Base-by-base conservation (phyloP, 805 yeast genomes). In the Cephaloascus fragrans region DNA sequence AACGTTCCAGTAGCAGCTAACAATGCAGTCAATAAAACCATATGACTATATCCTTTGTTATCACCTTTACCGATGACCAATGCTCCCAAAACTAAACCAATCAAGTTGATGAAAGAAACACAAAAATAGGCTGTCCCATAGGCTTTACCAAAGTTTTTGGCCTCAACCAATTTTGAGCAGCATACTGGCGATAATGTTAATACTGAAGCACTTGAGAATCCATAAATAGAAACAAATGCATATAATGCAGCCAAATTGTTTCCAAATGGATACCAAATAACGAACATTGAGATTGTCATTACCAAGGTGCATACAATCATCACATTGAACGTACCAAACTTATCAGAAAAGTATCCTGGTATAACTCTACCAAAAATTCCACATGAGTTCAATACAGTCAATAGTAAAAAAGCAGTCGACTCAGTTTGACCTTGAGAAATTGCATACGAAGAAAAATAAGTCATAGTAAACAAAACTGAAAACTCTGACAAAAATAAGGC, bases 381-480 rank as follows among this genome's bases (percentile, higher is more conserved):
- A 19, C 59, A 44, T 2, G 61, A 59, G 47, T 67, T 67, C 46
- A 57, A 56, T 3, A 56, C 48, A 1, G 71, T 67, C 18, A 66
- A 44, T 12, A 67, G 50, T 3, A 58, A 37, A 38, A 63, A 60
- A 16, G 71, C 59, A 9, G 53, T 45, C 1, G 73, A 61, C 39
- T 69, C 70, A 1, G 61, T 43, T 46, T 60, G 62, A 0, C 80
- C 80, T 26, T 64, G 67, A 18, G 67, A 57, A 6, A 74, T 61
- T 0, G 80, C 81, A 47, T 75, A 80, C 2, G 80, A 64, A 1
- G 80, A 69, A 39, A 75, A 63, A 51, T 75, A 80, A 1, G 82
- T 76, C 32, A 71, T 46, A 1, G 71, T 65, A 33, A 73, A 55
- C 41, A 78, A 64, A 19, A 77, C 57, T 0, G 78, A 67, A 47